These are phyloP conservation scores for Ascosphaera apis DNA, from an alignment of 2,329 filamentous ascomycete genomes.

Conservation along the genomic window DNA sequence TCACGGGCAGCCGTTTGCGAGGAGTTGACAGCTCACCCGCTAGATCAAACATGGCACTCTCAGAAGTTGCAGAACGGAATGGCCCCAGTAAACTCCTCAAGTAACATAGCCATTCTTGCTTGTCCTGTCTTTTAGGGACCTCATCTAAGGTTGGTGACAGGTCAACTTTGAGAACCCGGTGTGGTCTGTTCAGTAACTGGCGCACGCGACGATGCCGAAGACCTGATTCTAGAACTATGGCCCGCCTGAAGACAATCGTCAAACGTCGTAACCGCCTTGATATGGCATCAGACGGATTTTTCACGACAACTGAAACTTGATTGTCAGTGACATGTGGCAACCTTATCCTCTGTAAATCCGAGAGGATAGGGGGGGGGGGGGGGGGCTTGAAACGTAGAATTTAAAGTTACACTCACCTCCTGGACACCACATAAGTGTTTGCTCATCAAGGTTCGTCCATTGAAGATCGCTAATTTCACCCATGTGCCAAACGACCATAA, in stretches of 20 bases:
- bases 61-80: not conserved
- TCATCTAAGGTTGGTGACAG: not conserved
- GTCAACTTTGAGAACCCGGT: not conserved
- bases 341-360: too few species aligned
- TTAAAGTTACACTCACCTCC: too few species aligned
- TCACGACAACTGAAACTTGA: not conserved
- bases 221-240: not conserved
- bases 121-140: not conserved
- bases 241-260: not conserved
- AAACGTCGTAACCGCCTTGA: not conserved
- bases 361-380: too few species aligned
- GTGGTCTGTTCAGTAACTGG: not conserved
- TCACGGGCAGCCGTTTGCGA: not conserved
- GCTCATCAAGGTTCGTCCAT: not conserved
- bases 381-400: too few species aligned
- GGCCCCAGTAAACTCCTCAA: not conserved
- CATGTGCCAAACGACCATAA: not conserved
- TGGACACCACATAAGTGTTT: too few species aligned
- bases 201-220: not conserved
- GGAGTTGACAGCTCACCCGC: not conserved
- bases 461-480: not conserved
- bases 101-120: not conserved
- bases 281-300: not conserved
- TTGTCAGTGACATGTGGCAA: not conserved
- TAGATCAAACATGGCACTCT: not conserved